Percentiles rank a stretch among this genome's conserved stretches.
These are phyloP conservation scores for Pseudohalonectria lignicola DNA, from an alignment of 2,329 filamentous ascomycete species.

Conservation along the genomic window DNA sequence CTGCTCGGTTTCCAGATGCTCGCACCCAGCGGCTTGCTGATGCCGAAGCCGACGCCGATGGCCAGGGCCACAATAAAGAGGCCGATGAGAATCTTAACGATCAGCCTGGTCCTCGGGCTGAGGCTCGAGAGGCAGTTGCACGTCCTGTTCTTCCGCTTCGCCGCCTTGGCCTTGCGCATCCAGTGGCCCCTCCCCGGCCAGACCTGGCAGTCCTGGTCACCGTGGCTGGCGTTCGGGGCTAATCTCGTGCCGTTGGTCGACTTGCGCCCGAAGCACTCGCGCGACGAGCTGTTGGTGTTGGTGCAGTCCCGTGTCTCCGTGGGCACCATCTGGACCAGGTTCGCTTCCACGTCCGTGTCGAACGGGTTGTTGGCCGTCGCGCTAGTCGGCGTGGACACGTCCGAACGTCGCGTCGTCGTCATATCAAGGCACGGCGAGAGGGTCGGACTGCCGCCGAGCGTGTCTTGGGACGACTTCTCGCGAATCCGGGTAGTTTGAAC, in stretches of 20 bases:
- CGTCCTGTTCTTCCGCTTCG: slow-evolving; percentile 37
- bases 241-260: slow-evolving; percentile 19
- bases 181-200: slow-evolving; percentile 52
- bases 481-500: slow-evolving; percentile 1
- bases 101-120: slow-evolving; percentile 41
- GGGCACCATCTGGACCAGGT: slow-evolving; percentile 10
- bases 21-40: slow-evolving; percentile 50
- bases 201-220: slow-evolving; percentile 36
- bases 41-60: slow-evolving; percentile 45
- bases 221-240: slow-evolving; percentile 17
- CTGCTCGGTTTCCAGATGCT: slow-evolving; percentile 39
- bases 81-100: slow-evolving; percentile 41
- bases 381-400: slow-evolving; percentile 29
- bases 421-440: slow-evolving; percentile 13
- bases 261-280: slow-evolving; percentile 23
- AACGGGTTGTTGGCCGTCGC: slow-evolving; percentile 38
- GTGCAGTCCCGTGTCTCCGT: slow-evolving; percentile 17
- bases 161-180: slow-evolving; percentile 46
- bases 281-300: slow-evolving; percentile 23
- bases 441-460: slow-evolving; percentile 12
- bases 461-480: slow-evolving; percentile 14
- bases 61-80: slow-evolving; percentile 41
- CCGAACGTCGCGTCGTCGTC: slow-evolving; percentile 13
- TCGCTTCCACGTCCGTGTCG: slow-evolving; percentile 46
- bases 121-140: slow-evolving; percentile 43